Conservation (phyloP, 345 rosid species). For the Psidium friedrichsthalianum region DNA sequence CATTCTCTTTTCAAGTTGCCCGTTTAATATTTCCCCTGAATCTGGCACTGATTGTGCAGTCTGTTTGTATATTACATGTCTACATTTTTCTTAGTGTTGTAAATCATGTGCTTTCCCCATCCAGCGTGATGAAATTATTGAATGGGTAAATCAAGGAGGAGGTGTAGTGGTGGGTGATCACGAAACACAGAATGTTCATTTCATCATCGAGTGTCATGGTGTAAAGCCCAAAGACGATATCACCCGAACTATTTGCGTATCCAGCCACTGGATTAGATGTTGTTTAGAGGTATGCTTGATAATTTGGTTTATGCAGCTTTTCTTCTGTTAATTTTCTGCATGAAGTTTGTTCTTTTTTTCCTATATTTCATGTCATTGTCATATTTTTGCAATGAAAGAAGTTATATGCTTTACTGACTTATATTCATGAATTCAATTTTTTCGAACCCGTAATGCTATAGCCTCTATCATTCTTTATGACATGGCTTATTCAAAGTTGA, state of each 20-base stretch:
- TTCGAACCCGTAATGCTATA: neutral
- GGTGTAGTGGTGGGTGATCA: slow-evolving; percentile 51
- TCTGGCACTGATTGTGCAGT: neutral
- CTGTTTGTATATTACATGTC: neutral
- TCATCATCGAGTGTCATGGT: slow-evolving; percentile 76
- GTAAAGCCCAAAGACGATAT: slow-evolving; percentile 15
- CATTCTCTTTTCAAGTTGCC: neutral
- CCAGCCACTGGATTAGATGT: slow-evolving; percentile 90
- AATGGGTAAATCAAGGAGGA: slow-evolving; percentile 88
- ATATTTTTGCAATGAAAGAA: neutral
- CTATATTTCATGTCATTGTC: neutral
- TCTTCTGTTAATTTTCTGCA: neutral
- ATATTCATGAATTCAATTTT: neutral
- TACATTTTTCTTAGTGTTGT: neutral
- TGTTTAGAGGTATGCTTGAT: slow-evolving; percentile 67
- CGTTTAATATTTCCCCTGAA: neutral
- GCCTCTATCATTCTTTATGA: neutral
- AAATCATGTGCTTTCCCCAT: slow-evolving; percentile 1
- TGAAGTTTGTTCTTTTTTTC: neutral
- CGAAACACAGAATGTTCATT: slow-evolving; percentile 26
- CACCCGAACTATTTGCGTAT: slow-evolving; percentile 40
- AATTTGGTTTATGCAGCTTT: neutral
- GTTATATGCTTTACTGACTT: neutral
- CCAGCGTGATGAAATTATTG: slow-evolving; percentile 71
- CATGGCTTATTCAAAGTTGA: neutral